A percentile compares a stretch with the other conserved stretches of the same genome.
Evolutionary conservation across 2,329 filamentous ascomycete genomes (phyloP).

Genomic region (Aschersonia sp.): DNA sequence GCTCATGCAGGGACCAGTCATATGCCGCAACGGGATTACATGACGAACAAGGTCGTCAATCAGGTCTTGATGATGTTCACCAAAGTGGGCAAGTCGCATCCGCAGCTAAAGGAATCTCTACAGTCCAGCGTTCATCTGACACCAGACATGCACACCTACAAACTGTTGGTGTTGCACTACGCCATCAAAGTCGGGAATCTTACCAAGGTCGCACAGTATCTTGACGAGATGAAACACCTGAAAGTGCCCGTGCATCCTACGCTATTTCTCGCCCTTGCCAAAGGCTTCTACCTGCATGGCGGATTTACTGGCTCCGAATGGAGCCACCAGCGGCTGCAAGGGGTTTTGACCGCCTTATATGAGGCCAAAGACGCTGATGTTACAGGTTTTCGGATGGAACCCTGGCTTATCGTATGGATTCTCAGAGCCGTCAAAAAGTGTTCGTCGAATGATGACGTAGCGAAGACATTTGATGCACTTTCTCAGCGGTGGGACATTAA

Average conservation of each 20-base stretch:
- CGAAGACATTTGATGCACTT: constrained; percentile 39
- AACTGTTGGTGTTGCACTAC: constrained; percentile 65
- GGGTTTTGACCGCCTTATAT: constrained; percentile 52
- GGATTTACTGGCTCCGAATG: constrained; percentile 50
- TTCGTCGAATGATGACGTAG: constrained; percentile 32
- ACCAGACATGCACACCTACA: constrained; percentile 68
- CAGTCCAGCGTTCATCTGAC: constrained; percentile 53
- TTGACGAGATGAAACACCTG: constrained; percentile 68
- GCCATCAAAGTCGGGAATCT: constrained; percentile 56
- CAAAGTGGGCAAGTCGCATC: constrained; percentile 37
- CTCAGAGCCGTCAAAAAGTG: constrained; percentile 51
- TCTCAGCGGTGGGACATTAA: constrained; percentile 31
- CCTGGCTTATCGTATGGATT: constrained; percentile 47
- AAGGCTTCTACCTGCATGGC: constrained; percentile 67
- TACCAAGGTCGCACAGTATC: constrained; percentile 50
- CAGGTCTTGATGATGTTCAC: constrained; percentile 44
- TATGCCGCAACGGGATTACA: constrained; percentile 30
- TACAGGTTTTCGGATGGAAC: constrained; percentile 35
- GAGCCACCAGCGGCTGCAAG: constrained; percentile 54
- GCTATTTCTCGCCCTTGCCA: constrained; percentile 69
- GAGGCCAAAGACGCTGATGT: constrained; percentile 32
- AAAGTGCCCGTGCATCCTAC: constrained; percentile 56
- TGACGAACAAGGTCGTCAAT: constrained; percentile 33
- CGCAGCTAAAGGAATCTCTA: constrained; percentile 33
- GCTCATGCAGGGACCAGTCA: constrained; percentile 27